Conservation (phyloP, 768 basidiomycete genomes). For the Mycena pura region DNA sequence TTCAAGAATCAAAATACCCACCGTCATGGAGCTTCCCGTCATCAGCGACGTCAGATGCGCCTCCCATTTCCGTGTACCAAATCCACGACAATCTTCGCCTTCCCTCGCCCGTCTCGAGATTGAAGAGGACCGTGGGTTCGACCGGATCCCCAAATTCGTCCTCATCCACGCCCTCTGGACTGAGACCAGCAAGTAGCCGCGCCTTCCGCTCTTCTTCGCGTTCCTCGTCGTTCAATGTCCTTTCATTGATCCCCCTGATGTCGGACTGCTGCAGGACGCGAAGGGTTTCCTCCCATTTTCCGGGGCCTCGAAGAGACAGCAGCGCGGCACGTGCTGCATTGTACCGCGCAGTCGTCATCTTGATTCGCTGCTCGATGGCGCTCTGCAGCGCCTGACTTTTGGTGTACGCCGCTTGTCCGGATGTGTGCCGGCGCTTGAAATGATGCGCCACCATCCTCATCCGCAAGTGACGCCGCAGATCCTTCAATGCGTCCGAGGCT, state of each 20-base stretch:
- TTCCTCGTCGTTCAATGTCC: conserved; percentile 25
- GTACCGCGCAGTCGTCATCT: conserved; percentile 1
- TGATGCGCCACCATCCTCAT: conserved; percentile 21
- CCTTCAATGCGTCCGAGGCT: conserved; percentile 19
- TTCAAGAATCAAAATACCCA: not conserved
- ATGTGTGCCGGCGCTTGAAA: conserved; percentile 22
- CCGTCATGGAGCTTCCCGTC: not conserved
- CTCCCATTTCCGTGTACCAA: conserved; percentile 9
- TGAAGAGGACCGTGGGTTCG: not conserved
- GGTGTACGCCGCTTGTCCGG: conserved; percentile 23
- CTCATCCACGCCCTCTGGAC: not conserved
- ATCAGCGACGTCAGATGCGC: not conserved
- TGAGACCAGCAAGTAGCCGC: conserved; percentile 7
- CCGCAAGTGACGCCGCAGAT: conserved; percentile 25
- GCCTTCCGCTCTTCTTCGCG: conserved; percentile 14
- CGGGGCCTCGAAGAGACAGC: conserved; percentile 10
- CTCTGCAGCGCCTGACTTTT: conserved; percentile 17
- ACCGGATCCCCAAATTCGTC: not conserved
- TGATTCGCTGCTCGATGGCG: conserved; percentile 16
- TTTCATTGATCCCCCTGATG: conserved; percentile 15
- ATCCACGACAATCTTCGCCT: conserved; percentile 23
- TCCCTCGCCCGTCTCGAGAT: conserved; percentile 19
- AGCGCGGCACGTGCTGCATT: not conserved
- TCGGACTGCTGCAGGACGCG: conserved; percentile 12
- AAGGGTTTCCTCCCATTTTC: conserved; percentile 14